Conservation (phyloP, 371 early-diverging fungal species). For the Dinochytrium kinnereticum region DNA sequence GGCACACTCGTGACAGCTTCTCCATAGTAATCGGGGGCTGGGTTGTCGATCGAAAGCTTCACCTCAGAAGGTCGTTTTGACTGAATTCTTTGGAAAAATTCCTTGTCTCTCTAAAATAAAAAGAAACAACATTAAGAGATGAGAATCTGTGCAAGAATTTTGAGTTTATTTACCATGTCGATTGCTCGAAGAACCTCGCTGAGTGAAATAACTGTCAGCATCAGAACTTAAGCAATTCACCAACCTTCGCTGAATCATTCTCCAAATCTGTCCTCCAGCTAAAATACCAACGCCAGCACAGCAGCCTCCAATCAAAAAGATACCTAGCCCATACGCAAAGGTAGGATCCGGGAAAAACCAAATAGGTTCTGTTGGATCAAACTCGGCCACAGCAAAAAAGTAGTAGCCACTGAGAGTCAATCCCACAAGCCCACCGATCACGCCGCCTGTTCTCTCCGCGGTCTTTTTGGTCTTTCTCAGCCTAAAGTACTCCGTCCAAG, state of each 20-base stretch:
- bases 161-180: constrained; percentile 58
- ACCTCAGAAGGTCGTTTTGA: constrained; percentile 80
- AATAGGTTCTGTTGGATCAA: constrained; percentile 78
- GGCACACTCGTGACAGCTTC: constrained; percentile 85
- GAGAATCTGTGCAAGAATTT: constrained; percentile 2
- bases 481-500: constrained; percentile 15
- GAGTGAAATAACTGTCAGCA: not conserved
- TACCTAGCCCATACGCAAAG: constrained; percentile 67
- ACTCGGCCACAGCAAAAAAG: constrained; percentile 70
- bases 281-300: constrained; percentile 73
- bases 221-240: constrained; percentile 14
- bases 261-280: constrained; percentile 69
- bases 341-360: constrained; percentile 79
- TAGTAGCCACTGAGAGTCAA: constrained; percentile 68
- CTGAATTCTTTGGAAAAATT: constrained; percentile 80
- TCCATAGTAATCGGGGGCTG: constrained; percentile 92
- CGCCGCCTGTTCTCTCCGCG: constrained; percentile 65
- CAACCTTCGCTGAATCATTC: constrained; percentile 48
- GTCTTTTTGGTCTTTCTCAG: not conserved
- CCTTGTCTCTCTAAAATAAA: constrained; percentile 64
- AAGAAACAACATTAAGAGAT: constrained; percentile 1
- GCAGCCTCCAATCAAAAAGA: constrained; percentile 48
- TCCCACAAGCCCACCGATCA: constrained; percentile 67
- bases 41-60: constrained; percentile 75
- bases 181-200: constrained; percentile 41